Percentiles rank a stretch among this genome's conserved stretches.
These are phyloP conservation scores for Cryptococcus floricola DNA, from an alignment of 1,284 basidiomycete genomes.

Conservation along the genomic window DNA sequence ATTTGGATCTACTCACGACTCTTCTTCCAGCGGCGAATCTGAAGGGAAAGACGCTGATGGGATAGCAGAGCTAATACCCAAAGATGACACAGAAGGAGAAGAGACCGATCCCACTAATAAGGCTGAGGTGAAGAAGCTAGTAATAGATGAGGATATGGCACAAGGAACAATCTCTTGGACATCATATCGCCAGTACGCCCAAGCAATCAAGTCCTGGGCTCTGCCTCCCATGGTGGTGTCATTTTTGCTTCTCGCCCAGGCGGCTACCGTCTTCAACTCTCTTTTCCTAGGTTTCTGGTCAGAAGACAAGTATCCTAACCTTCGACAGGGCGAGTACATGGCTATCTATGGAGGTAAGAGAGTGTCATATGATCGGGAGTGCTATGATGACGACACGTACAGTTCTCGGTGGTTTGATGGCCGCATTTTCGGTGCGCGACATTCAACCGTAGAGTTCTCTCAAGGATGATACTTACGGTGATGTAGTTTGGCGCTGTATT, in stretches of 20 bases:
- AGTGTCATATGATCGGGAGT: too few relatives aligned
- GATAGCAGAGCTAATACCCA: neutral
- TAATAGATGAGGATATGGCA: conserved; percentile 30
- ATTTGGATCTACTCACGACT: conserved; percentile 3
- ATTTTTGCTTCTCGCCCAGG: conserved; percentile 21
- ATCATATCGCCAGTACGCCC: conserved; percentile 23
- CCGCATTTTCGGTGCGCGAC: neutral
- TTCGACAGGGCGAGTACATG: conserved; percentile 31
- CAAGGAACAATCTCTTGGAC: conserved; percentile 24
- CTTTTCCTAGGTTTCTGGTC: conserved; percentile 39
- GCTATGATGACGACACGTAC: too few relatives aligned
- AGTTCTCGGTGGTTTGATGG: conserved; percentile 4
- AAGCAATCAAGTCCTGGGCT: conserved; percentile 11
- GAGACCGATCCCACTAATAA: too few relatives aligned
- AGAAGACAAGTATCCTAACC: conserved; percentile 19
- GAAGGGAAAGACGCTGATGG: neutral
- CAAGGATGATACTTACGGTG: neutral
- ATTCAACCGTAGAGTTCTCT: too few relatives aligned
- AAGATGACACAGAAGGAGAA: neutral
- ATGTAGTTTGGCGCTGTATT: conserved; percentile 14
- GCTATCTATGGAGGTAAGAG: conserved; percentile 27
- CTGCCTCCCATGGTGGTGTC: conserved; percentile 7
- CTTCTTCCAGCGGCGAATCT: neutral
- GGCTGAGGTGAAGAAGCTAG: conserved; percentile 2
- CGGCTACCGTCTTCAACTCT: conserved; percentile 11